Evolutionary conservation across 2,329 filamentous ascomycete species (phyloP), one percentile per base, ranked within the genome.

Genomic region (Paraphoma sp.): DNA sequence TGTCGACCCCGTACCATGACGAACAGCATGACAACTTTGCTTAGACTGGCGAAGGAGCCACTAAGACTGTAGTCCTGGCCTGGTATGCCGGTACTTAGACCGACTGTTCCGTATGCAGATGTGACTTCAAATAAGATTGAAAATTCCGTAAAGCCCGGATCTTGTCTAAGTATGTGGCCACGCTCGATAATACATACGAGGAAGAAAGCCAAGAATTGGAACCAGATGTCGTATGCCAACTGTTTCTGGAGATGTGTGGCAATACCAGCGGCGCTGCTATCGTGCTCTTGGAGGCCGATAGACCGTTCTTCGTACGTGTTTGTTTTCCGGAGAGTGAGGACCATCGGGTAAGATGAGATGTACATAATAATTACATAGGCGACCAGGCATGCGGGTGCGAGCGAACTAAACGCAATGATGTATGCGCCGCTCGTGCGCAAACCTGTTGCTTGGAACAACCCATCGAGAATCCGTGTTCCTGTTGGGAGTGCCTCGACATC

Each of bases 231-330:
- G 69, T 89, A 86, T 30, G 86, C 84, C 1, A 90, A 80, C 70
- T 90, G 87, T 6, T 83, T 83, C n/a, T 85, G 83, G 18, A 89
- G 78, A 67, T 89, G 86, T 41, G 80, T 59, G 4, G 70, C 61
- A 2, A 69, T 62, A 14, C 62, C 60, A 14, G 56, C 54, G 18
- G 63, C 48, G 43, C 62, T 62, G 17, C 45, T 54, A 12, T 62
- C 63, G 11, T 58, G 43, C 45, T 68, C 75, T 56, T 87, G 86
- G 31, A 88, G 83, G 0, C 87, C 87, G 1, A 91, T 78, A 0
- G 85, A 87, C 6, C 86, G 81, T 66, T 91, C 88, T 69, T 91
- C 88, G 68, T 91, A 91, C 30, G 89, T 85, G 67, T 91, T 91
- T 40, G 87, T 89, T 69, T 88, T 86, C 29, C 88, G 84, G 76